Base-by-base conservation (phyloP, 306 rosid genomes). In the Vigna unguiculata region DNA sequence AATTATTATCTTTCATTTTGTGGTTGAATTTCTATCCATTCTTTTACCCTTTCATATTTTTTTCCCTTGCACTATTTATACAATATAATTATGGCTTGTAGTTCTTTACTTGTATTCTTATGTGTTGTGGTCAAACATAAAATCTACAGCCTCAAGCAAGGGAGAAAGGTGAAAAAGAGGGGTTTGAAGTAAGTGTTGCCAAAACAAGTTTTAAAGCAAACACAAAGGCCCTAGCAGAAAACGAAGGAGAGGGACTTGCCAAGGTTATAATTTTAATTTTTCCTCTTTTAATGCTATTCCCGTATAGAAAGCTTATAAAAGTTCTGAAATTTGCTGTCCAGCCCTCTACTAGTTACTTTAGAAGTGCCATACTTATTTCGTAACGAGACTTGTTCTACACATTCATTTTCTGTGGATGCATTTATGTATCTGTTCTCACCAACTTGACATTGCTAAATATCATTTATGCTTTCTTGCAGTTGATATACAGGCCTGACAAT, bases 161-260 rank as follows among this genome's bases (percentile, higher is more conserved):
- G 87, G 98, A 87, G 84, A 89, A 86, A 82, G 97, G 86, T 47
- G 88, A 82, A 80, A 88, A 86, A 64, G 98, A 90, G 75, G 96
- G 98, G 40, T 94, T 94, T 85, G 97, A 92, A 86, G 84, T 94
- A 25, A 83, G 96, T 78, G 82, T 94, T 81, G 85, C 95, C 83
- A 94, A 90, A 88, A 94, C 98, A 72, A 94, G 98, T 82, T 94
- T 94, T 82, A 94, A 94, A 89, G 98, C 98, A 49, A 94, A 94
- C 91, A 92, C 97, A 6, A 94, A 94, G 85, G 98, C 98, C 74
- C 88, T 94, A 1, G 98, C 95, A 82, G 98, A 94, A 89, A 94
- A 94, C 21, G 98, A 94, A 92, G 98, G 98, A 70, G 98, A 92
- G 78, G 98, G 98, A 52, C 86, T 94, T 69, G 97, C 98, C 63